Evolutionary conservation across 2,329 filamentous ascomycete species (phyloP), one percentile per base, ranked within the genome.

Genomic region (Aureobasidium sp.): DNA sequence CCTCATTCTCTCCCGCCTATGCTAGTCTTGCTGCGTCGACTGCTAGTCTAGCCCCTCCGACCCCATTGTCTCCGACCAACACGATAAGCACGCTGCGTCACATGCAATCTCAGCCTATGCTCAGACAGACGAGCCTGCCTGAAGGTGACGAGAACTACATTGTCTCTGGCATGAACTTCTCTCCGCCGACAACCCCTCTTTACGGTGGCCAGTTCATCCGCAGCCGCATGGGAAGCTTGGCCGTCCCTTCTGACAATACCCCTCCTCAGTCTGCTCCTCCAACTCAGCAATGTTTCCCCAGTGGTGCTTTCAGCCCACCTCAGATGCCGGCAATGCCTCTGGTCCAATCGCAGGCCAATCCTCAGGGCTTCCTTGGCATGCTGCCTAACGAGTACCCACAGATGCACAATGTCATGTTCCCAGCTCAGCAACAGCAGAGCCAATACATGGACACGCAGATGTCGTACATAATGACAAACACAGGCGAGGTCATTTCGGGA

Each of bases 221-320:
- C 44, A 73, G 73, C 20, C 68, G 70, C 9, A 65, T 72, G 14
- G 70, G 68, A 62, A 66, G 66, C 69, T 66, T 68, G 31, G 68
- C 70, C 9, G 70, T 72, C 41, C 57, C 44, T 25, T 76, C 74
- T 62, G 77, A 76, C 53, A 77, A 79, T 62, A 79, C 79, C 4
- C 78, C 78, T 41, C 79, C 79, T 8, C 78, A 81, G 64, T 81
- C 78, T 29, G 79, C 79, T 41, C 79, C 79, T 15, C 77, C 79
- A 2, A 76, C 74, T n/a, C 78, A 81, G 64, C 75, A 78, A 66
- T 73, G 69, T 49, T 81, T 81, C 62, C 71, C 76, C 17, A 69
- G 69, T 11, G 68, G 68, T 31, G 66, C 69, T 8, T 76, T 74
- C 61, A 73, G 74, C 69, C 66, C 67, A 17, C 63, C 63, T 20